phyloP scores from a whole-genome alignment of 371 early-diverging fungal genomes.

The Mortierella polycephala region DNA sequence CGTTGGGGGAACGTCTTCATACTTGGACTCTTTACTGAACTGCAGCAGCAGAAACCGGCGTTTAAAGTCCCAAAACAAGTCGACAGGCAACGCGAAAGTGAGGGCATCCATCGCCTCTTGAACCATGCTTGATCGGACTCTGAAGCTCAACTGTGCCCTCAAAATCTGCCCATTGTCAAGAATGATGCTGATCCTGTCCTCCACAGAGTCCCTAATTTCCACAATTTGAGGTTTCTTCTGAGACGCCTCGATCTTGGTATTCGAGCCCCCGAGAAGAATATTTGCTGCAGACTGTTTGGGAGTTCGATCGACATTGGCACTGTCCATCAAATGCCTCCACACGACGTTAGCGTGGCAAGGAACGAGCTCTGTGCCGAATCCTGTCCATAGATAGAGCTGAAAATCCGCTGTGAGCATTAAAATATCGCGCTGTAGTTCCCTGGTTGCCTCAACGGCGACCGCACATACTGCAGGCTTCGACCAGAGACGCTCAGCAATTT shows the following conservation, averaged over 20 bases:
- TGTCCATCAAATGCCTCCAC: slow-evolving; percentile 7
- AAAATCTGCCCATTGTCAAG: slow-evolving; percentile 41
- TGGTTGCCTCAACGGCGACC: slow-evolving; percentile 58
- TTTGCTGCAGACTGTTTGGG: neutral
- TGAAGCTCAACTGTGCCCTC: slow-evolving; percentile 56
- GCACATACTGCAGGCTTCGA: slow-evolving; percentile 55
- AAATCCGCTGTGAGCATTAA: slow-evolving; percentile 41
- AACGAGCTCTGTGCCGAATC: slow-evolving; percentile 35
- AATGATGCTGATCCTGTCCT: slow-evolving; percentile 58
- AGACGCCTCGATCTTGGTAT: slow-evolving; percentile 11
- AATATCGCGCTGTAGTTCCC: slow-evolving; percentile 54
- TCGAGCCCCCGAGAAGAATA: slow-evolving; percentile 4
- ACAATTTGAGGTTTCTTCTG: slow-evolving; percentile 1
- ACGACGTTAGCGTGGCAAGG: slow-evolving; percentile 23
- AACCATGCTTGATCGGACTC: slow-evolving; percentile 57
- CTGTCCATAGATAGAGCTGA: slow-evolving; percentile 56
- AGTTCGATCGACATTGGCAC: neutral
- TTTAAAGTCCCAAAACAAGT: slow-evolving; percentile 45
- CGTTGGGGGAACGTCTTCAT: neutral
- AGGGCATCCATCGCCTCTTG: slow-evolving; percentile 60
- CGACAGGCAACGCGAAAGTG: slow-evolving; percentile 57
- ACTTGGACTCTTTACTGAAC: slow-evolving; percentile 16
- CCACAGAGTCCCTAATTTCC: slow-evolving; percentile 58
- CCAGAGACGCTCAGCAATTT: slow-evolving; percentile 33
- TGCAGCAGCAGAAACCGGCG: slow-evolving; percentile 52